A percentile compares a stretch with the other conserved stretches of the same genome.
Conservation (phyloP, 208 protist genomes). For the Trypanosoma mega region DNA sequence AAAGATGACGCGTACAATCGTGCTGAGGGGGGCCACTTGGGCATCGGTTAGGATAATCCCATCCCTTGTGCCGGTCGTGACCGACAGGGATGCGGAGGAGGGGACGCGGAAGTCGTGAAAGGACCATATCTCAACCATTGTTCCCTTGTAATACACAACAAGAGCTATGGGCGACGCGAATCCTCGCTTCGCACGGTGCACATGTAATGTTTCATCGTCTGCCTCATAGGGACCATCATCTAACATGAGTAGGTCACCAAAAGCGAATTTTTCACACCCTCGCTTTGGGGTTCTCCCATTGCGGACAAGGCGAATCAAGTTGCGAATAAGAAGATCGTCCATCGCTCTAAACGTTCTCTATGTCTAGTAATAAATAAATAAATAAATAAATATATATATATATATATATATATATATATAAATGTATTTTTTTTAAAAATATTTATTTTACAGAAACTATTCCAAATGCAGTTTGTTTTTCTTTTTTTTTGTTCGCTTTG, state of each 20-base stretch:
- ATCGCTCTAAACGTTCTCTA: conserved; percentile 2
- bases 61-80: not conserved
- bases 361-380: not conserved
- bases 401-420: conserved; percentile 4
- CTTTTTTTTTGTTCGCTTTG: too few species aligned
- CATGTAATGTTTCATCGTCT: conserved; percentile 15
- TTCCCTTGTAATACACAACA: conserved; percentile 18
- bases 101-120: conserved; percentile 21
- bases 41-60: conserved; percentile 8
- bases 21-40: conserved; percentile 15
- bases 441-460: not conserved
- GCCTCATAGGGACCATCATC: conserved; percentile 10
- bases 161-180: conserved; percentile 2
- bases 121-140: conserved; percentile 24
- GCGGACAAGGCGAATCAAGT: conserved; percentile 29
- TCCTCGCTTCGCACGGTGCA: not conserved
- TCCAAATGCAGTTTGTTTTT: too few species aligned
- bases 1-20: conserved; percentile 29
- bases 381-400: not conserved
- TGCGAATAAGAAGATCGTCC: conserved; percentile 28
- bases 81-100: not conserved
- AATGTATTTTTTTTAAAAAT: not conserved
- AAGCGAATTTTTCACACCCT: conserved; percentile 12
- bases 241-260: conserved; percentile 22
- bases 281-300: conserved; percentile 12